Conservation (phyloP, 305 asterid genomes). For the Fraxinus latifolia region DNA sequence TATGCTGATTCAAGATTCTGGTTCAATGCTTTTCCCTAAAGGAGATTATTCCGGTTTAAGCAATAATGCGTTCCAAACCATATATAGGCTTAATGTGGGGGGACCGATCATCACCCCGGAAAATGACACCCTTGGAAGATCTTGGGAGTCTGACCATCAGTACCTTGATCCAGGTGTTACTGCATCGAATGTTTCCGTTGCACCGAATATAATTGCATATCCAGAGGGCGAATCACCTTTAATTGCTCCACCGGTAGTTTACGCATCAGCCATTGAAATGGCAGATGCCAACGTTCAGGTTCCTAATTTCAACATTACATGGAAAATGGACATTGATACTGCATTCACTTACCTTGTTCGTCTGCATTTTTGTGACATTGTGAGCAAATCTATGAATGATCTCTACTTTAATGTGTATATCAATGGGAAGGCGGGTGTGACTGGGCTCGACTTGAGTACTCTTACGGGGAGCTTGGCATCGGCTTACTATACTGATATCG, state of each 20-base stretch:
- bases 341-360: constrained; percentile 66
- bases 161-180: constrained; percentile 49
- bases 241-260: constrained; percentile 78
- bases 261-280: constrained; percentile 78
- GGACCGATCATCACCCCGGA: constrained; percentile 56
- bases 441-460: constrained; percentile 65
- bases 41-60: constrained; percentile 48
- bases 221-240: constrained; percentile 76
- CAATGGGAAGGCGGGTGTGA: constrained; percentile 56
- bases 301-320: constrained; percentile 70
- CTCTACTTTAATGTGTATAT: constrained; percentile 82
- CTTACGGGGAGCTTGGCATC: constrained; percentile 48
- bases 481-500: constrained; percentile 75
- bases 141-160: constrained; percentile 56
- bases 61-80: constrained; percentile 43
- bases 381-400: constrained; percentile 69
- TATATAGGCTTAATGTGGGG: constrained; percentile 71
- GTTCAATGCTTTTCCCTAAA: constrained; percentile 56
- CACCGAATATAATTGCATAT: constrained; percentile 50
- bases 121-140: constrained; percentile 74
- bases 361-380: constrained; percentile 79
- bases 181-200: constrained; percentile 42
- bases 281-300: constrained; percentile 52
- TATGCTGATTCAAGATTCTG: constrained; percentile 45
- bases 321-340: constrained; percentile 59